A percentile compares a stretch with the other conserved stretches of the same genome.
Conservation (phyloP, 345 rosid genomes). For the Hibiscus tridactylites region DNA sequence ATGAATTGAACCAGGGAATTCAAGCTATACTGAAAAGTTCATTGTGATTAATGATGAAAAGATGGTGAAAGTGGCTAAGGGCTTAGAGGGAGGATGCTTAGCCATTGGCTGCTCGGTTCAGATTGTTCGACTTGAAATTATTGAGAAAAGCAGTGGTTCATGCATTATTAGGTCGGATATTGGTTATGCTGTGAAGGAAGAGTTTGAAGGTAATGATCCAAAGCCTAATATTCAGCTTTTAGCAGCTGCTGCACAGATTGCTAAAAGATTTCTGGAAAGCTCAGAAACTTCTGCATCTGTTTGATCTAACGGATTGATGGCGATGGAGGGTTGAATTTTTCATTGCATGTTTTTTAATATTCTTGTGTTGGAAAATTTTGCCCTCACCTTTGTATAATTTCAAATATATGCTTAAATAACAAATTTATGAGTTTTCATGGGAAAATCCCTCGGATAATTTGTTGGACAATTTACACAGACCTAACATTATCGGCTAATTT, state of each 20-base stretch:
- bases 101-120: slow-evolving; percentile 1
- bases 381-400: no score
- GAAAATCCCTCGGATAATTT: no score
- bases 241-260: neutral
- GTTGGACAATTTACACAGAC: no score
- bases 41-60: neutral
- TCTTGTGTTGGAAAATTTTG: no score
- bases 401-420: no score
- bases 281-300: no score
- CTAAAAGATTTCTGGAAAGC: neutral
- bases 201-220: neutral
- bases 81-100: neutral
- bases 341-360: no score
- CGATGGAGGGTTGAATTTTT: no score
- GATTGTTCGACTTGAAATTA: neutral
- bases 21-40: neutral
- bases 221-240: neutral
- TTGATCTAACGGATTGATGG: no score
- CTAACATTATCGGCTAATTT: no score
- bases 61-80: neutral
- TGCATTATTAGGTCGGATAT: neutral
- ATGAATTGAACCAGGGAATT: neutral
- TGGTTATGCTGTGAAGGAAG: neutral
- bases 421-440: no score
- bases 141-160: neutral